Evolutionary conservation across 768 basidiomycete genomes (phyloP).

Genomic region (Mycena latifolia): DNA sequence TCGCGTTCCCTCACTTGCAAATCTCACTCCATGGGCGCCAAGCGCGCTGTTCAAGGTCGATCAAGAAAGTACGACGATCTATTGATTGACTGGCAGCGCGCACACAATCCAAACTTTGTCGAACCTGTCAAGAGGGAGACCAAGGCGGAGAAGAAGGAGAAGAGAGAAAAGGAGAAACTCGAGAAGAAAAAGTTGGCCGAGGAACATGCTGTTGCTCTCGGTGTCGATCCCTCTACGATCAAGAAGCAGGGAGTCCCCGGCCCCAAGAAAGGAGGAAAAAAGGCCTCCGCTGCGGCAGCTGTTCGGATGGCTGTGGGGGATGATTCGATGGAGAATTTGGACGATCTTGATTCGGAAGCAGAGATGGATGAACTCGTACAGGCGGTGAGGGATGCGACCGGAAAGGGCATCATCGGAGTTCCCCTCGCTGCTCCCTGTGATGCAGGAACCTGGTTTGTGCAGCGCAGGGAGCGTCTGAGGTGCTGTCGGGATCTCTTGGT

Average conservation of each 20-base stretch:
- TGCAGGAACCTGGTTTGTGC: slow-evolving; percentile 86
- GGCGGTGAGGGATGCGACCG: slow-evolving; percentile 67
- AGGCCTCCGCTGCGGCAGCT: slow-evolving; percentile 64
- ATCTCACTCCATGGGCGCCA: slow-evolving; percentile 97
- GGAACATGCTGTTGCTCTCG: slow-evolving; percentile 74
- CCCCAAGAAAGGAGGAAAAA: slow-evolving; percentile 76
- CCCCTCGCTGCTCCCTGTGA: slow-evolving; percentile 82
- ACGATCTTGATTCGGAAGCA: slow-evolving; percentile 86
- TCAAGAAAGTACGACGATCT: slow-evolving; percentile 88
- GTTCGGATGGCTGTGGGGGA: slow-evolving; percentile 67
- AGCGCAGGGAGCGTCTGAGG: slow-evolving; percentile 74
- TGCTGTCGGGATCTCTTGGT: slow-evolving; percentile 70
- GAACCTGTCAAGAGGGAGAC: slow-evolving; percentile 90
- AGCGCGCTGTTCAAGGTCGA: slow-evolving; percentile 91
- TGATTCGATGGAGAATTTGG: slow-evolving; percentile 76
- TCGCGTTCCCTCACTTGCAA: slow-evolving; percentile 98
- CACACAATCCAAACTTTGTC: slow-evolving; percentile 88
- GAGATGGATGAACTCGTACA: slow-evolving; percentile 83
- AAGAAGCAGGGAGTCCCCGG: slow-evolving; percentile 58
- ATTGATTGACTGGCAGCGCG: slow-evolving; percentile 91
- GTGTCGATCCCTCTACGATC: slow-evolving; percentile 58
- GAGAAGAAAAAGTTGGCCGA: slow-evolving; percentile 84
- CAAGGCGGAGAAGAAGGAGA: slow-evolving; percentile 90
- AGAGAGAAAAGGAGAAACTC: slow-evolving; percentile 82
- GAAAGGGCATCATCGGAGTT: slow-evolving; percentile 69